Evolutionary conservation across 306 rosid species (phyloP).

Genomic region (Hippophae rhamnoides): DNA sequence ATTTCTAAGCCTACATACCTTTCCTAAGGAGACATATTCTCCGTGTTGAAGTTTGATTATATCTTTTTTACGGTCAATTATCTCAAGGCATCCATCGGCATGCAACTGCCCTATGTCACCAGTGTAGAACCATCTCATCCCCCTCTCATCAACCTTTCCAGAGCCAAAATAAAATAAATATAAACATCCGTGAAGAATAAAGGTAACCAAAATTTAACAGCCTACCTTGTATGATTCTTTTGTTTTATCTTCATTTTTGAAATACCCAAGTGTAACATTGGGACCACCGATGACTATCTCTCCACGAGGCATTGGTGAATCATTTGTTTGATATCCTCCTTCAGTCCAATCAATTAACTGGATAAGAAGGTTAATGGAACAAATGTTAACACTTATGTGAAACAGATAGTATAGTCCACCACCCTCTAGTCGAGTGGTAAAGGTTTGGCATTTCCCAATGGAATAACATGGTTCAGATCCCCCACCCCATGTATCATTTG

Average conservation of each 20-base stretch:
- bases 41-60: conserved; percentile 97
- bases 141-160: conserved; percentile 73
- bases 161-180: conserved; percentile 2
- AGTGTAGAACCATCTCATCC: conserved; percentile 89
- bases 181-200: conserved; percentile 8
- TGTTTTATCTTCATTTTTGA: conserved; percentile 88
- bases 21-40: conserved; percentile 93
- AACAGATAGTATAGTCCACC: no score
- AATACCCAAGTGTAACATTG: conserved; percentile 84
- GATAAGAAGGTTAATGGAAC: conserved; percentile 16
- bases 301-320: conserved; percentile 83
- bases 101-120: conserved; percentile 88
- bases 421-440: no score
- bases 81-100: conserved; percentile 87
- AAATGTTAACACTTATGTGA: not conserved
- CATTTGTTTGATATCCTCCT: conserved; percentile 69
- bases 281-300: conserved; percentile 95
- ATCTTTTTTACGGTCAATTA: conserved; percentile 92
- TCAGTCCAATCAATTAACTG: conserved; percentile 89
- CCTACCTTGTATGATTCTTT: conserved; percentile 80
- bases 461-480: no score
- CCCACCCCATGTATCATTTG: no score
- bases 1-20: conserved; percentile 40
- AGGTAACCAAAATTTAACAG: not conserved
- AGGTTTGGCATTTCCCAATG: no score